Conservation (phyloP, 176 grass and related monocot species). For the Calamus simplicifolius region DNA sequence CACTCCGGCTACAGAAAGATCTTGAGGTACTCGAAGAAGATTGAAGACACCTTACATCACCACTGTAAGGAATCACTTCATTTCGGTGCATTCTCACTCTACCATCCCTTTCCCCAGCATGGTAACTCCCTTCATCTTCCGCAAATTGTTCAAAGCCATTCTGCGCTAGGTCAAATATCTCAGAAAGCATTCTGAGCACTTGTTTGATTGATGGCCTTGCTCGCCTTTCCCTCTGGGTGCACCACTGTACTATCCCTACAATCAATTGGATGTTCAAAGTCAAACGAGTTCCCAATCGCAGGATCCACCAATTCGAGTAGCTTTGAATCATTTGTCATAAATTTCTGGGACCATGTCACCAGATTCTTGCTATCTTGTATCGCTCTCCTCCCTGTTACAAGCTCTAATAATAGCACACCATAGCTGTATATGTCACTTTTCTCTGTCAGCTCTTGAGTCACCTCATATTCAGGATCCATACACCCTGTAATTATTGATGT, state of each 20-base stretch:
- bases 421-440: constrained; percentile 99
- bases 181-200: constrained; percentile 70
- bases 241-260: constrained; percentile 51
- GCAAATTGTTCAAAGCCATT: constrained; percentile 37
- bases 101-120: constrained; percentile 25
- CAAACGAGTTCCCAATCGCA: constrained; percentile 29
- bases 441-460: constrained; percentile 88
- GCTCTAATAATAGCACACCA: constrained; percentile 75
- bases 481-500: constrained; percentile 46
- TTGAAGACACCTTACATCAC: constrained; percentile 55
- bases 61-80: constrained; percentile 37
- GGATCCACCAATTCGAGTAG: constrained; percentile 55
- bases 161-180: constrained; percentile 56
- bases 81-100: constrained; percentile 30
- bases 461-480: constrained; percentile 98
- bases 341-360: constrained; percentile 70
- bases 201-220: constrained; percentile 87
- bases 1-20: constrained; percentile 88
- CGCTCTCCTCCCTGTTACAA: constrained; percentile 70
- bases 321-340: constrained; percentile 40
- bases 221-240: constrained; percentile 67
- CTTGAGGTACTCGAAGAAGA: constrained; percentile 84
- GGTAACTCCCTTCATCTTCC: constrained; percentile 30
- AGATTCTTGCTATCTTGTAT: constrained; percentile 85
- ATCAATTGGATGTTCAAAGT: constrained; percentile 77